Evolutionary conservation across 2,329 filamentous ascomycete species (phyloP).

Genomic region (Herpomyces periplanetae): DNA sequence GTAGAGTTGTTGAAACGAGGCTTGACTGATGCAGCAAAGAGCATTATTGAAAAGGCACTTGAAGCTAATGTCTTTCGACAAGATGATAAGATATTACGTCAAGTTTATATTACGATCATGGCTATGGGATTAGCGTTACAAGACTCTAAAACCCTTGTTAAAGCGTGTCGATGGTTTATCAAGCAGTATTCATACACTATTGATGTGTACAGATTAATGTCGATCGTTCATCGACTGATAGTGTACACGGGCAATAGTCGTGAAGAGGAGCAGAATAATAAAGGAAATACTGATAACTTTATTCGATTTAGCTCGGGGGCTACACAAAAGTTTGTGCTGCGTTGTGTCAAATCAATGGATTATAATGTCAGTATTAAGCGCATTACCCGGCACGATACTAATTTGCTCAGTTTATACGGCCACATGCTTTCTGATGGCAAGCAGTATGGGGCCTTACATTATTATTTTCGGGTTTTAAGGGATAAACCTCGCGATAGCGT

Average conservation of each 20-base stretch:
- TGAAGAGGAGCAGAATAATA: too few relatives aligned
- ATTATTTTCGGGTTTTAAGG: slow-evolving; percentile 11
- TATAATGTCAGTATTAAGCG: slow-evolving; percentile 6
- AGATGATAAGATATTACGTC: slow-evolving; percentile 20
- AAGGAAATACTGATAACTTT: slow-evolving; percentile 25
- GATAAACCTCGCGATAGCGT: slow-evolving; percentile 35
- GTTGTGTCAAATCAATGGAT: slow-evolving; percentile 69
- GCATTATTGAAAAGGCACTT: slow-evolving; percentile 31
- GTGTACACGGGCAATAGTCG: too few relatives aligned
- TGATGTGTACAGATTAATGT: slow-evolving; percentile 48
- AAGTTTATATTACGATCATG: slow-evolving; percentile 39
- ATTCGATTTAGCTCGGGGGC: slow-evolving; percentile 42
- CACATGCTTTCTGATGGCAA: slow-evolving; percentile 55
- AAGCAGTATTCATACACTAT: slow-evolving; percentile 37
- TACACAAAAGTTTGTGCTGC: slow-evolving; percentile 57
- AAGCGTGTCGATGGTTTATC: slow-evolving; percentile 45
- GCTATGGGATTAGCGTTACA: slow-evolving; percentile 10
- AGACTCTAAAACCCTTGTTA: slow-evolving; percentile 32
- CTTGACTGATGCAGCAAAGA: slow-evolving; percentile 23
- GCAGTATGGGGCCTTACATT: slow-evolving; percentile 38
- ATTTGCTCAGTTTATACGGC: slow-evolving; percentile 51
- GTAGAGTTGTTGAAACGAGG: slow-evolving; percentile 51
- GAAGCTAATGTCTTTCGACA: slow-evolving; percentile 51
- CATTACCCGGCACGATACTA: slow-evolving; percentile 19
- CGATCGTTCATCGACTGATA: slow-evolving; percentile 33